A percentile compares a stretch with the other conserved stretches of the same genome.
These are phyloP conservation scores for Myxozyma sirexii DNA, from an alignment of 805 yeast species.

Conservation along the genomic window DNA sequence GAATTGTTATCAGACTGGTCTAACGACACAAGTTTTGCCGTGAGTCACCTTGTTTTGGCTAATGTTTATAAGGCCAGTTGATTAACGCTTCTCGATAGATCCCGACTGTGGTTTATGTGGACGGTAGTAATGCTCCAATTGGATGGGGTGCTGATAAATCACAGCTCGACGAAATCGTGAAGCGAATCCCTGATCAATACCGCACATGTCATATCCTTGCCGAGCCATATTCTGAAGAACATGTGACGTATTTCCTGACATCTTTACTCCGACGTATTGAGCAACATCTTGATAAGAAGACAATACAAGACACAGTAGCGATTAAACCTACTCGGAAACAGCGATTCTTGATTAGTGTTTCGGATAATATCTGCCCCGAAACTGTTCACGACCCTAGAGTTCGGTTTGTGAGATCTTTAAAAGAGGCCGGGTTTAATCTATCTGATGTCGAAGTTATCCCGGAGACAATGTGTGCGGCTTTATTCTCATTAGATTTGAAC, in stretches of 20 bases:
- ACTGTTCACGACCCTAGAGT: conserved; percentile 4
- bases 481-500: conserved; percentile 20
- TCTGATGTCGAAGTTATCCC: conserved; percentile 17
- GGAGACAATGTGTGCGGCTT: conserved; percentile 27
- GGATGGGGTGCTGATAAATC: conserved; percentile 21
- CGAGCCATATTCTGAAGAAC: neutral
- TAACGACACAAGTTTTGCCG: conserved; percentile 15
- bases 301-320: neutral
- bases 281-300: neutral
- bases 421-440: conserved; percentile 12
- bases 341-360: neutral
- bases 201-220: neutral
- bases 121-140: neutral
- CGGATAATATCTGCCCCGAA: conserved; percentile 1
- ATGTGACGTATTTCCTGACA: neutral
- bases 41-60: conserved; percentile 5
- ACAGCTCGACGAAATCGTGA: neutral
- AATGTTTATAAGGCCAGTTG: too few relatives aligned
- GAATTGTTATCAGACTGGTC: conserved; percentile 11
- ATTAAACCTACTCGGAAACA: neutral
- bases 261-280: neutral
- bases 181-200: neutral
- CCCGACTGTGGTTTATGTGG: conserved; percentile 21
- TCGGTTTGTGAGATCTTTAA: conserved; percentile 4
- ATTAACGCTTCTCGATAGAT: conserved; percentile 7